These are phyloP conservation scores for Epichloe amarillans DNA, from an alignment of 2,329 filamentous ascomycete species.

Conservation along the genomic window DNA sequence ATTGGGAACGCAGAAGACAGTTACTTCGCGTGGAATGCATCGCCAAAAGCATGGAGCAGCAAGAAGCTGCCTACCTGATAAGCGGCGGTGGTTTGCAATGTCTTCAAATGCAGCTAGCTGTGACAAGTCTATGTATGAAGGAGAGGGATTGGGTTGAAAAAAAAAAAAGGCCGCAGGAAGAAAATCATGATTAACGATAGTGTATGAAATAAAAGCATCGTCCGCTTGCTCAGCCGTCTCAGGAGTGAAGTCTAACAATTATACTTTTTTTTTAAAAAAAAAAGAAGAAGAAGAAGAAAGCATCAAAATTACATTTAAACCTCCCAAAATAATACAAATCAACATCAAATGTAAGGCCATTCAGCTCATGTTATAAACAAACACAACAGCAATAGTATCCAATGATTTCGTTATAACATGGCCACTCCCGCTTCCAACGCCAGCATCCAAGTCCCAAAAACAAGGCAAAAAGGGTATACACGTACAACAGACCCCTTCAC, in stretches of 20 bases:
- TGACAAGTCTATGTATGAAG: too few species aligned
- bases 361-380: too few species aligned
- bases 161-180: neutral
- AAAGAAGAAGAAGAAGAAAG: too few species aligned
- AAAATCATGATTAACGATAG: neutral
- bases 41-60: constrained; percentile 14
- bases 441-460: neutral
- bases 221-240: neutral
- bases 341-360: too few species aligned
- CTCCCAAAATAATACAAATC: too few species aligned
- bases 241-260: neutral
- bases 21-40: constrained; percentile 28
- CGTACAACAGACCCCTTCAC: constrained; percentile 22
- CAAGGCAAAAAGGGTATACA: neutral
- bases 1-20: constrained; percentile 23
- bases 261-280: neutral
- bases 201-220: neutral
- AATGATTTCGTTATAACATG: too few species aligned
- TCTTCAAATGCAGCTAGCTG: too few species aligned
- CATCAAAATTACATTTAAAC: too few species aligned
- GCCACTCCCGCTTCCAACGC: too few species aligned
- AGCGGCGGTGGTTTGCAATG: too few species aligned
- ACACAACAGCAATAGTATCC: too few species aligned
- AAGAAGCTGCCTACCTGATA: constrained; percentile 13
- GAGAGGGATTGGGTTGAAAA: neutral